A percentile compares a stretch with the other conserved stretches of the same genome.
Evolutionary conservation across 23 red algal genomes (phyloP).

Genomic region (Cyanidiococcus yangmingshanensis): DNA sequence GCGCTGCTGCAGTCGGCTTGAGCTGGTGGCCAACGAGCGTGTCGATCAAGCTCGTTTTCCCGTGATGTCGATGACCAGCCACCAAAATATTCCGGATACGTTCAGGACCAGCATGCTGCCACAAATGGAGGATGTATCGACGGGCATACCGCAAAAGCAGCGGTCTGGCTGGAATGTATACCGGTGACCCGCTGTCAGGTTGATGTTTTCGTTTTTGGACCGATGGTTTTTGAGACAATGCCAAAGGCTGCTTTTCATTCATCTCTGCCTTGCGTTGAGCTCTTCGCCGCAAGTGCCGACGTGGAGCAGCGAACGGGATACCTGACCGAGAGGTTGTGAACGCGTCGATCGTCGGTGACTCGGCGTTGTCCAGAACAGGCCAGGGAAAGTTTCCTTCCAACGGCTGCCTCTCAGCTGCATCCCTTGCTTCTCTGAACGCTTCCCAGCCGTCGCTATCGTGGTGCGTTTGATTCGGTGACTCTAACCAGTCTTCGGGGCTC

Average conservation of each 20-base stretch:
- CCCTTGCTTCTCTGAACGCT: too few species aligned
- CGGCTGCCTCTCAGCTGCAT: too few species aligned
- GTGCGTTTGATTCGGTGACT: too few species aligned
- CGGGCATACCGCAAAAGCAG: not conserved
- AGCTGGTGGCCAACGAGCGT: slow-evolving; percentile 41
- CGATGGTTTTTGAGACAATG: too few species aligned
- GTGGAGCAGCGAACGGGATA: not conserved
- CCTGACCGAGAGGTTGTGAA: not conserved
- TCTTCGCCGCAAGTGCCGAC: not conserved
- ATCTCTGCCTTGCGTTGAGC: too few species aligned
- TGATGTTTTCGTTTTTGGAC: too few species aligned
- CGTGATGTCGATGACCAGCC: slow-evolving; percentile 81
- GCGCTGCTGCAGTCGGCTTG: not conserved
- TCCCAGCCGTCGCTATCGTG: too few species aligned
- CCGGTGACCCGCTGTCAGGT: not conserved
- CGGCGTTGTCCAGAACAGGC: too few species aligned
- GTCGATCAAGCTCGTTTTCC: slow-evolving; percentile 81
- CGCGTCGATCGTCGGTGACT: not conserved
- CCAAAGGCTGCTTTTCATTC: too few species aligned
- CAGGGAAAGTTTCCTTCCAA: too few species aligned
- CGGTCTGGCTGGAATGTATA: not conserved
- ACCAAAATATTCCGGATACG: slow-evolving; percentile 48
- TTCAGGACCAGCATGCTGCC: not conserved
- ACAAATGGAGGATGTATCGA: not conserved
- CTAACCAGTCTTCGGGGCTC: too few species aligned